Evolutionary conservation across 768 basidiomycete species (phyloP), one percentile per base, ranked within the genome.

Genomic region (Kockovaella imperatae): DNA sequence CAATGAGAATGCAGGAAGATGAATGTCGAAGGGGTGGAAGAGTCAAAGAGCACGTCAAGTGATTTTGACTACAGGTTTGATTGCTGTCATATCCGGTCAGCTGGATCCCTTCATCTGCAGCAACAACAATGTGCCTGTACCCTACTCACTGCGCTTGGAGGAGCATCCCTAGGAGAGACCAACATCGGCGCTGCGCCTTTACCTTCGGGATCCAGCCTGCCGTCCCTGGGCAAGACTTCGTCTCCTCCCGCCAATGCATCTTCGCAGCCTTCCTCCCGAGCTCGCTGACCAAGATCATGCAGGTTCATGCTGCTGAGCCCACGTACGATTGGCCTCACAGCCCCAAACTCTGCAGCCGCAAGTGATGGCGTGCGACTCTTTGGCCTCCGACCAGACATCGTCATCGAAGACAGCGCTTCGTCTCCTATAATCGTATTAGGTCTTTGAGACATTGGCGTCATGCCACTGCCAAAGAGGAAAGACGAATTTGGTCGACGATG

Each of bases 141-240:
- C 41, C 4, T 28, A 49, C 59, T 51, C 41, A 58, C 64, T 54
- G 59, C 59, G 45, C 53, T 56, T 5, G 64, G 54, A 3, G 64
- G 64, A 10, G 61, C 64, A 56, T 67, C 64, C 24, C 57, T 56
- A 21, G 59, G 57, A 14, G 54, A 55, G 10, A 67, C 64, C 28
- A 39, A 50, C 64, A 67, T 67, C 18, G 62, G 64, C 23, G 59
- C n/a, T n/a, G n/a, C n/a, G 57, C 11, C 53, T 49, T 39, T 57
- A 47, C 18, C 38, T 47, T 28, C 42, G 35, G 10, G 17, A 17
- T 3, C 49, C 50, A 23, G 13, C 29, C 32, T 49, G 36, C 17
- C 45, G 42, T 32, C 40, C 25, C 35, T 45, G 18, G 5, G n/a
- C 23, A 8, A 13, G 18, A 13, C 28, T n/a, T 26, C 26, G 21